Conservation (phyloP, 495 filamentous ascomycete genomes). For the Lichenothelia convexa region DNA sequence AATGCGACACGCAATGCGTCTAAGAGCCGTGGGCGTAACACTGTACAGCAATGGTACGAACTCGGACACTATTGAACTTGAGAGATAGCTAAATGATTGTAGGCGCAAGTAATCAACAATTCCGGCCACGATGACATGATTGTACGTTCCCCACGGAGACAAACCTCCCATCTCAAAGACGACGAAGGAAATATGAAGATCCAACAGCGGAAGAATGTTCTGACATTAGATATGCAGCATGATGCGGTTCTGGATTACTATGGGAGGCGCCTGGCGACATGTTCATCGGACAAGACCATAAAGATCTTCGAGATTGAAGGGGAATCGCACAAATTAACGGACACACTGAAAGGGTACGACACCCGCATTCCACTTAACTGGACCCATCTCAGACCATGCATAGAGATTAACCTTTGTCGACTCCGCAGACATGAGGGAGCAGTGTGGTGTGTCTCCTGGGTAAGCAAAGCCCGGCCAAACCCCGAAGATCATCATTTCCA, state of each 20-base stretch:
- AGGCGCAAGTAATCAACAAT: constrained; percentile 79
- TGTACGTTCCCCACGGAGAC: constrained; percentile 39
- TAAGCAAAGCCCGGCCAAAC: constrained; percentile 19
- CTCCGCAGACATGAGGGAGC: constrained; percentile 6
- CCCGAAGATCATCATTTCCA: constrained; percentile 2
- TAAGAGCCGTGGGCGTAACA: too few relatives aligned
- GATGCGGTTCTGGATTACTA: constrained; percentile 98
- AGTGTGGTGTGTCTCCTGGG: constrained; percentile 54
- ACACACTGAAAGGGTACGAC: constrained; percentile 82
- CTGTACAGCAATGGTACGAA: too few relatives aligned
- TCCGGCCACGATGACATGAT: constrained; percentile 99
- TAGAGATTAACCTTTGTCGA: too few relatives aligned
- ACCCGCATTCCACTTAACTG: not conserved
- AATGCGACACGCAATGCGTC: too few relatives aligned
- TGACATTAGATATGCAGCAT: too few relatives aligned
- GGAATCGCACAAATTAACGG: constrained; percentile 71
- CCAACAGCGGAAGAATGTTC: not conserved
- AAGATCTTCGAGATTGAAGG: constrained; percentile 98
- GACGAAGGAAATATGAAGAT: constrained; percentile 1
- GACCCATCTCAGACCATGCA: too few relatives aligned
- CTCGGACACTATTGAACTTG: too few relatives aligned
- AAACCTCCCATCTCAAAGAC: constrained; percentile 1
- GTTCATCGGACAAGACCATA: constrained; percentile 94
- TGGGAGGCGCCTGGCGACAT: constrained; percentile 87
- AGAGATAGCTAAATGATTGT: too few relatives aligned